A percentile compares a stretch with the other conserved stretches of the same genome.
Evolutionary conservation across 805 yeast genomes (phyloP).

Genomic region (Spathaspora gorwiae): DNA sequence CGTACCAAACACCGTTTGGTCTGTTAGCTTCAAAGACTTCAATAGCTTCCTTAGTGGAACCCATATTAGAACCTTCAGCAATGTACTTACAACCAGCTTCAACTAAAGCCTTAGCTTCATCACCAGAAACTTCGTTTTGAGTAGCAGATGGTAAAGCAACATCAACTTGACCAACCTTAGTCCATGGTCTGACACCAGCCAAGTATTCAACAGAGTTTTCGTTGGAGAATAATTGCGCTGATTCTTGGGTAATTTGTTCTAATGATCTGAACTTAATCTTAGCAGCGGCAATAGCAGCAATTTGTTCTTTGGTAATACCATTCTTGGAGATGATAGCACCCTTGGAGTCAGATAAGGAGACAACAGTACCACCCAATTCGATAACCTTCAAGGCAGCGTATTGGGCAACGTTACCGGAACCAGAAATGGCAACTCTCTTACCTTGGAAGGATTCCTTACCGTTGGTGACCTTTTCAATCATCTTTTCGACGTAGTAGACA

Average conservation of each 20-base stretch:
- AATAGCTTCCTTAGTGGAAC: conserved; percentile 96
- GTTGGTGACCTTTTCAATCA: conserved; percentile 87
- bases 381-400: conserved; percentile 96
- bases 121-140: conserved; percentile 96
- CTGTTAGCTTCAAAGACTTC: conserved; percentile 87
- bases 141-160: conserved; percentile 98
- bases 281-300: conserved; percentile 69
- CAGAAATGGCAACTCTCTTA: conserved; percentile 94
- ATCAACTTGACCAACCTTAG: conserved; percentile 84
- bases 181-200: conserved; percentile 96
- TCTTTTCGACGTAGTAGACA: conserved; percentile 94
- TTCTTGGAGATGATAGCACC: conserved; percentile 76
- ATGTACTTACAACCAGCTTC: conserved; percentile 88
- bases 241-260: conserved; percentile 55
- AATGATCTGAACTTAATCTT: conserved; percentile 74
- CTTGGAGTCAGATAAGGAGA: conserved; percentile 91
- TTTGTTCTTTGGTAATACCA: conserved; percentile 83
- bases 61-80: conserved; percentile 99
- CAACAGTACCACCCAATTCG: conserved; percentile 94
- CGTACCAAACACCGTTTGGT: conserved; percentile 80
- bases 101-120: conserved; percentile 91
- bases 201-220: conserved; percentile 64
- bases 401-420: conserved; percentile 99
- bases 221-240: conserved; percentile 54
- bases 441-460: conserved; percentile 90